A percentile compares a stretch with the other conserved stretches of the same genome.
phyloP scores from a whole-genome alignment of 1,284 basidiomycete species.

The Trichosporon sp. region DNA sequence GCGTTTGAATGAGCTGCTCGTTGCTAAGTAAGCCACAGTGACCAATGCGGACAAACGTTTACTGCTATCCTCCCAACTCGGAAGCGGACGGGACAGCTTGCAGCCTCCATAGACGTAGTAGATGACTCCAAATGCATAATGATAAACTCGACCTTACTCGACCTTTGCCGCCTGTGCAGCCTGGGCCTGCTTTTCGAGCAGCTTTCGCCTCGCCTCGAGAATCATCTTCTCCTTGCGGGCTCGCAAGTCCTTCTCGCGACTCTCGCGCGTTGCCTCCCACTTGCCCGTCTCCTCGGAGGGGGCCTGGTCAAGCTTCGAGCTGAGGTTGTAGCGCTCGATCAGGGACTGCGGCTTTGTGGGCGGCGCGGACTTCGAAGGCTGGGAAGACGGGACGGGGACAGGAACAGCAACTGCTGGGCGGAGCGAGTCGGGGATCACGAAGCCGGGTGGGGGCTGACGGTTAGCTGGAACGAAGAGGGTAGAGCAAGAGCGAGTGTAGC shows the following conservation, averaged over 20 bases:
- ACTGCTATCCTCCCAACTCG: neutral
- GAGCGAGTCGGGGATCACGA: constrained; percentile 16
- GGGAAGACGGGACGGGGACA: neutral
- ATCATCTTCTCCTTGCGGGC: constrained; percentile 46
- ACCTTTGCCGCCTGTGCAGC: constrained; percentile 9
- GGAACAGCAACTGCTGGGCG: constrained; percentile 6
- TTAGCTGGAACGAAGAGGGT: neutral
- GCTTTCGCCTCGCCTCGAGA: constrained; percentile 39
- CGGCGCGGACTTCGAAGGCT: constrained; percentile 10
- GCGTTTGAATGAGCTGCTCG: constrained; percentile 46
- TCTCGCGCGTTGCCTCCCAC: constrained; percentile 43
- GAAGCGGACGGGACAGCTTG: neutral
- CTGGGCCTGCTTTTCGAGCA: constrained; percentile 35
- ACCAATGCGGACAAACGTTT: constrained; percentile 17
- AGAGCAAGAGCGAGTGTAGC: no score
- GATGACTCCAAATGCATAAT: neutral
- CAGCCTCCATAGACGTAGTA: constrained; percentile 3
- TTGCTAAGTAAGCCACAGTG: neutral
- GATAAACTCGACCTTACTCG: constrained; percentile 13
- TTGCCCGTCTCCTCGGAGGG: constrained; percentile 14
- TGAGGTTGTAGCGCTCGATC: constrained; percentile 38
- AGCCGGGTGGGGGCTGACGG: constrained; percentile 13
- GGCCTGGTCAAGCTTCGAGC: constrained; percentile 21
- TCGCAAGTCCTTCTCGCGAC: constrained; percentile 36
- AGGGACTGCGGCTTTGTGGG: constrained; percentile 21